phyloP scores from a whole-genome alignment of 345 rosid genomes.

The Syzygium aromaticum region DNA sequence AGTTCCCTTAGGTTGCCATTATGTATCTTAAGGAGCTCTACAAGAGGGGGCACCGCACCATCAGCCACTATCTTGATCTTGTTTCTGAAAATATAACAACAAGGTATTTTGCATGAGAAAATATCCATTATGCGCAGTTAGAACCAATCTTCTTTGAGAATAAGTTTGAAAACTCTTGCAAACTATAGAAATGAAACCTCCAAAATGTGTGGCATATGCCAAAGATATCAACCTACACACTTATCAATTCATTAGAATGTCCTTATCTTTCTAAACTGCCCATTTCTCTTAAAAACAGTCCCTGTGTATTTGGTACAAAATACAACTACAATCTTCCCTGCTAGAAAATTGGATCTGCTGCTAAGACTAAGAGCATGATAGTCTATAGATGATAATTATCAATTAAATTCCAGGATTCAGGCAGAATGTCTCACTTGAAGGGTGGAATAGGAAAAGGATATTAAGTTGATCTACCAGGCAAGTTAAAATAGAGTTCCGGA shows the following conservation, averaged over 20 bases:
- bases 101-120: background rate
- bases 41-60: conserved; percentile 65
- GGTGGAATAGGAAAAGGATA: background rate
- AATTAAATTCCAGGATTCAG: background rate
- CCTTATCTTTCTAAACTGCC: background rate
- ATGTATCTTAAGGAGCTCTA: conserved; percentile 52
- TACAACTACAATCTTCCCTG: background rate
- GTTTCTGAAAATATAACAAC: conserved; percentile 31
- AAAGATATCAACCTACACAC: background rate
- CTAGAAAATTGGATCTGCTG: background rate
- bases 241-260: background rate
- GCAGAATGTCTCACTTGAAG: background rate
- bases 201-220: background rate
- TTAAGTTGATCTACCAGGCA: background rate
- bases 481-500: background rate
- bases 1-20: conserved; percentile 44
- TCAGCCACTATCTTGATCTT: conserved; percentile 62
- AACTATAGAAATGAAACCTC: background rate
- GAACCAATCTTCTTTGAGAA: background rate
- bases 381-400: background rate
- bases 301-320: background rate
- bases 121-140: background rate
- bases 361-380: background rate
- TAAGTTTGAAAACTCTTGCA: background rate
- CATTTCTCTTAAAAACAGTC: background rate